phyloP scores from a whole-genome alignment of 202 grass and related monocot species.

The Schoenoplectus tabernaemontani region DNA sequence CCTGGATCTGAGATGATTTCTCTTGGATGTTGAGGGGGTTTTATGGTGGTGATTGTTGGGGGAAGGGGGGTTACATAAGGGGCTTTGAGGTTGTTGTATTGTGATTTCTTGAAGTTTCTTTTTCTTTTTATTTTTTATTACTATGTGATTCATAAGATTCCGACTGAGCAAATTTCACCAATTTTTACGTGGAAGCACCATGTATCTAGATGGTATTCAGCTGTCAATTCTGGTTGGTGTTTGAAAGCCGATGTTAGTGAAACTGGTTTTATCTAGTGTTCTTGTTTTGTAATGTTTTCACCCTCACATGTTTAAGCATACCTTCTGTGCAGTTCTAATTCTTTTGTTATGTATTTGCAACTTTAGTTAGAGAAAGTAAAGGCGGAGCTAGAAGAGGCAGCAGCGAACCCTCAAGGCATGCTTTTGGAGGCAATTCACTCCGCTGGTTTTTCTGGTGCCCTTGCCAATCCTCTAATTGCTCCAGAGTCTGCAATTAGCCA shows the following conservation, averaged over 20 bases:
- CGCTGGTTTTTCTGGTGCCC: constrained; percentile 82
- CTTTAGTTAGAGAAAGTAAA: constrained; percentile 53
- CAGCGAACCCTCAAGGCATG: constrained; percentile 53
- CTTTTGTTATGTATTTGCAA: constrained; percentile 1
- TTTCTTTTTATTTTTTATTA: background rate
- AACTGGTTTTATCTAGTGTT: background rate
- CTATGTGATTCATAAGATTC: background rate
- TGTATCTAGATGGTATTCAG: background rate
- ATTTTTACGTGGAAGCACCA: background rate
- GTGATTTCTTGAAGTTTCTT: background rate
- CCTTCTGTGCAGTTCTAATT: background rate
- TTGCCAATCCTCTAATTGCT: constrained; percentile 73
- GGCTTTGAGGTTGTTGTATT: background rate
- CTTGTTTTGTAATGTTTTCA: background rate
- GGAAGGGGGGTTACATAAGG: background rate
- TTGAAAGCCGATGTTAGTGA: background rate
- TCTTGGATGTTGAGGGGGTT: background rate
- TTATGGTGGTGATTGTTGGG: background rate
- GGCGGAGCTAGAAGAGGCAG: constrained; percentile 47
- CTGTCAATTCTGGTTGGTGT: background rate
- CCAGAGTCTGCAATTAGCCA: constrained; percentile 47
- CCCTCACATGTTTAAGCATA: constrained; percentile 2
- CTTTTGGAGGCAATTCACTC: constrained; percentile 95
- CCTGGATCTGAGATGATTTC: too few relatives aligned
- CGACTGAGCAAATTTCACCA: background rate